Evolutionary conservation across 2,329 filamentous ascomycete genomes (phyloP), one percentile per base, ranked within the genome.

Genomic region (Penicillium brevicompactum): DNA sequence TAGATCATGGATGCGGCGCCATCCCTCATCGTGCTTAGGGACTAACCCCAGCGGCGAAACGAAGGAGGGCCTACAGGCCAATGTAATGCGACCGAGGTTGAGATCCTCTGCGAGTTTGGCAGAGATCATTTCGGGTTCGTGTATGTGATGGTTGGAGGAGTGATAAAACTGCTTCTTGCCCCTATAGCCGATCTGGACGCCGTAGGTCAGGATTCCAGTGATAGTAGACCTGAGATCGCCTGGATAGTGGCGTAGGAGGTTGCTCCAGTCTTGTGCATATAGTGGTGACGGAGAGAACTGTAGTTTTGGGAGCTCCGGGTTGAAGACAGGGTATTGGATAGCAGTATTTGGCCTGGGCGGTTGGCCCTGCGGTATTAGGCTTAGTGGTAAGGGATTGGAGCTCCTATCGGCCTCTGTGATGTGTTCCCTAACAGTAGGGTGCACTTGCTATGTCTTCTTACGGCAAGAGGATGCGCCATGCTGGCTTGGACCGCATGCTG

Each of bases 201-300:
- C 45, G 30, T 34, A 37, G 45, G 27, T 47, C 27, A 47, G 45
- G 8, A 47, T 47, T 6, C 45, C 45, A 37, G 45, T 18, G 45
- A 47, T 47, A 47, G 45, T 47, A 21, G 30, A 37, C 45, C 27
- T 30, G 27, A 47, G 27, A 37, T 37, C 45, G 45, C 45, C 45
- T 34, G 45, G 45, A 47, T 48, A 48, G 46, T 48, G 14, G 46
- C 46, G 46, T 40, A 48, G 32, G 10, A 48, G 46, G 10, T 48
- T 48, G 32, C 32, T 40, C 46, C 32, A 48, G 46, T 4, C 46
- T 48, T 48, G 8, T 11, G 46, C n/a, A 38, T 48, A 38, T 10
- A 48, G 46, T 48, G 46, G 46, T 27, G 46, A 48, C 32, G 46
- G 46, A 40, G 46, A 48, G 46, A 16, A 40, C 46, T 48, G 46